Evolutionary conservation across 2,329 filamentous ascomycete species (phyloP).

Genomic region (Botryotinia calthae): DNA sequence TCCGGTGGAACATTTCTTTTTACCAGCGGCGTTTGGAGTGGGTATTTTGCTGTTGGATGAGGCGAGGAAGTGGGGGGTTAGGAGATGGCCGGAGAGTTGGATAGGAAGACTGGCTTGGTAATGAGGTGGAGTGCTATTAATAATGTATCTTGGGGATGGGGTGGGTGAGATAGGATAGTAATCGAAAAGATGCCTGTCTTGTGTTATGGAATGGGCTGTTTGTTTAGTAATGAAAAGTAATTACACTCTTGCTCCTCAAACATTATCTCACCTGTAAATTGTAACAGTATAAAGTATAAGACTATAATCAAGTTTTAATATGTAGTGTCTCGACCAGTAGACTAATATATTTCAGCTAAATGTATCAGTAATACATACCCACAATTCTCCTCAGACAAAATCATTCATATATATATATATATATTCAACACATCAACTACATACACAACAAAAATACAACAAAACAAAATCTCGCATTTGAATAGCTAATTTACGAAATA

Average conservation of each 20-base stretch:
- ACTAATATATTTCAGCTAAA: neutral
- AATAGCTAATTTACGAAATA: neutral
- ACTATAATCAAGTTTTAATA: neutral
- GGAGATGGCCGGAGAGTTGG: constrained; percentile 55
- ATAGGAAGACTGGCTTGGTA: constrained; percentile 64
- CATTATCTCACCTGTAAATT: fast-evolving
- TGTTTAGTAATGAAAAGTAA: neutral
- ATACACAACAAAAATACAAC: neutral
- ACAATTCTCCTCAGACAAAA: neutral
- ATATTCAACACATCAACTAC: neutral
- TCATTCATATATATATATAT: neutral
- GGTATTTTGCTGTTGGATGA: constrained; percentile 64
- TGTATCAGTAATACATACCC: no score
- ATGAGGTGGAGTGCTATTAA: neutral
- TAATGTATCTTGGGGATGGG: neutral
- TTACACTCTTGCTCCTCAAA: neutral
- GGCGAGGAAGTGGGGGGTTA: constrained; percentile 58
- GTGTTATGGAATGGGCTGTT: neutral
- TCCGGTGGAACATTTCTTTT: constrained; percentile 70
- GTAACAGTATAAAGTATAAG: neutral
- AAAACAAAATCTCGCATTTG: neutral
- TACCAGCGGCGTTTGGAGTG: constrained; percentile 69
- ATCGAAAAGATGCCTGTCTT: neutral
- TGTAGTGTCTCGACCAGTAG: neutral
- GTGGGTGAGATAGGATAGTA: neutral